Conservation (phyloP, 495 filamentous ascomycete species). For the Penicillium psychrofluorescens region DNA sequence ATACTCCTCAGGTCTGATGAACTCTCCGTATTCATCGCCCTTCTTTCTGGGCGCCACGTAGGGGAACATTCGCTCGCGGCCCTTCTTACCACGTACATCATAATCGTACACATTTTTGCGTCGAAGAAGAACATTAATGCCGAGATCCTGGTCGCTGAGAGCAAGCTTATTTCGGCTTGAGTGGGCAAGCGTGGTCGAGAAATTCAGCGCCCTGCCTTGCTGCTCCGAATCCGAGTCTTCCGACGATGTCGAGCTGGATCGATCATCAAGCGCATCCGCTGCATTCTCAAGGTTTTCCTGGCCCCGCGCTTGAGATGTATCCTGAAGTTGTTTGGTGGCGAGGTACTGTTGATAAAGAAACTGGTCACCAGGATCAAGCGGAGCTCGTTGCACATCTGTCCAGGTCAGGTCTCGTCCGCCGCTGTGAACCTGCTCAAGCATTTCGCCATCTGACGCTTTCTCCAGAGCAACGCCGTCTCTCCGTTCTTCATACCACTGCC, state of each 20-base stretch:
- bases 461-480: constrained; percentile 56
- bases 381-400: constrained; percentile 49
- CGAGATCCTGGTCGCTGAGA: constrained; percentile 76
- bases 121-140: constrained; percentile 84
- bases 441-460: constrained; percentile 47
- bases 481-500: constrained; percentile 67
- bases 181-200: constrained; percentile 73
- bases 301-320: constrained; percentile 60
- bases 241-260: constrained; percentile 70
- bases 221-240: constrained; percentile 86
- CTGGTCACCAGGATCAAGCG: constrained; percentile 67
- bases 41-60: constrained; percentile 73
- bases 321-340: constrained; percentile 72
- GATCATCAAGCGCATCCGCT: constrained; percentile 77
- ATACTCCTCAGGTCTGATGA: constrained; percentile 89
- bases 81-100: constrained; percentile 87
- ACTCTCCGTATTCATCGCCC: constrained; percentile 85
- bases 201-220: constrained; percentile 87
- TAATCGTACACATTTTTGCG: constrained; percentile 84
- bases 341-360: constrained; percentile 83
- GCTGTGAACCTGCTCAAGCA: constrained; percentile 56
- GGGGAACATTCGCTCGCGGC: constrained; percentile 88
- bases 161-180: constrained; percentile 74
- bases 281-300: constrained; percentile 57
- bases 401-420: constrained; percentile 56